These are phyloP conservation scores for Dalbergia oliveri DNA, from an alignment of 306 rosid genomes.

Conservation along the genomic window DNA sequence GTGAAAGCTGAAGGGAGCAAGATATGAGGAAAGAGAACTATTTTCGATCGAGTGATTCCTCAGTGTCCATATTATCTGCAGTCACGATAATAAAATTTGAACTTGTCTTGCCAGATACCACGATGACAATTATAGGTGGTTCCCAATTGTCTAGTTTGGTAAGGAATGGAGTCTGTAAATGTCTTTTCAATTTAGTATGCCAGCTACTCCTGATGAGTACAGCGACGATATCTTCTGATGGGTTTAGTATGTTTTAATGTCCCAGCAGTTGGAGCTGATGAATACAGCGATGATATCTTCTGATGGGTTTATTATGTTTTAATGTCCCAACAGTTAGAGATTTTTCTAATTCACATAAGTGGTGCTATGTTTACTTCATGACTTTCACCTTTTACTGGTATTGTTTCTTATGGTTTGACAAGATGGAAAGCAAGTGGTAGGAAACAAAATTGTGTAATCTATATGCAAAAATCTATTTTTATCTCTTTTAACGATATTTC, in stretches of 20 bases:
- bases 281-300: background rate
- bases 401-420: background rate
- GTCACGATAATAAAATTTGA: constrained; percentile 3
- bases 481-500: background rate
- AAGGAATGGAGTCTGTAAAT: no score
- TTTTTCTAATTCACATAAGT: background rate
- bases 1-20: constrained; percentile 48
- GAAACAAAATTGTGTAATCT: background rate
- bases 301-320: background rate
- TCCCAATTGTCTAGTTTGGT: background rate
- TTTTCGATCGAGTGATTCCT: background rate
- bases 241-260: background rate
- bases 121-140: constrained; percentile 21
- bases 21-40: background rate
- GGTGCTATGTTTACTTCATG: background rate
- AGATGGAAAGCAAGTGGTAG: background rate
- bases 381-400: background rate
- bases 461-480: background rate
- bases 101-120: constrained; percentile 25
- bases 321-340: background rate
- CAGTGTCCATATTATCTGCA: background rate
- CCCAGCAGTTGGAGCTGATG: background rate
- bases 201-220: background rate
- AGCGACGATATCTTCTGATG: background rate
- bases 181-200: background rate